Evolutionary conservation across 208 protist genomes (phyloP).

Genomic region (Leishmania lainsoni): DNA sequence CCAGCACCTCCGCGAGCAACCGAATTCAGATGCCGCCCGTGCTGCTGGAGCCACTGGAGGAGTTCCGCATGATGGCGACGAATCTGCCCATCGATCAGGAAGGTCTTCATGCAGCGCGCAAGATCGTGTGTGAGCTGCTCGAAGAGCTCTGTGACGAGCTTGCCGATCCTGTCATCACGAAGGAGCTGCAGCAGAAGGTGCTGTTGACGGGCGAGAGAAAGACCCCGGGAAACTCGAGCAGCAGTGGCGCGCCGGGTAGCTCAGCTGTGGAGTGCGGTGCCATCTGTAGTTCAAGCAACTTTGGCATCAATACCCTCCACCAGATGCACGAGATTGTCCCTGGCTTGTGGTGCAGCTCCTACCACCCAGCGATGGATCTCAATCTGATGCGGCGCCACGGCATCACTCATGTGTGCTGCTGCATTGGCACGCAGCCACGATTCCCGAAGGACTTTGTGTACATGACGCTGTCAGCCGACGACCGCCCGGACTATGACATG

Average conservation of each 20-base stretch:
- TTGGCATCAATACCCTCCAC: constrained; percentile 13
- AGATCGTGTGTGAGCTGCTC: constrained; percentile 22
- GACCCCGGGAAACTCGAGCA: neutral
- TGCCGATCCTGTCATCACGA: constrained; percentile 7
- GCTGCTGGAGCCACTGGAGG: constrained; percentile 42
- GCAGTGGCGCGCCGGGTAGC: neutral
- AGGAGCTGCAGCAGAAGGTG: constrained; percentile 19
- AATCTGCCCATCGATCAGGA: constrained; percentile 47
- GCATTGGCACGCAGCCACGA: constrained; percentile 50
- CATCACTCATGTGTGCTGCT: constrained; percentile 81
- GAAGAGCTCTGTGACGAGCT: constrained; percentile 17
- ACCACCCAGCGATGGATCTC: constrained; percentile 56
- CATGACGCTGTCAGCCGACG: constrained; percentile 48
- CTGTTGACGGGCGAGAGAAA: constrained; percentile 4
- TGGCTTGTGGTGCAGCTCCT: constrained; percentile 82
- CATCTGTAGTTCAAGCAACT: neutral
- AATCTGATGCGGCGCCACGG: constrained; percentile 38
- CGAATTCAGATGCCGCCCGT: constrained; percentile 30
- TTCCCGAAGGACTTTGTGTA: constrained; percentile 75
- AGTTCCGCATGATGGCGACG: constrained; percentile 64
- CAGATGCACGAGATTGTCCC: constrained; percentile 82
- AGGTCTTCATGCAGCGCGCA: constrained; percentile 20
- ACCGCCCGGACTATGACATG: constrained; percentile 57
- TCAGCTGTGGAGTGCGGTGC: neutral
- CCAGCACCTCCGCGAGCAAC: constrained; percentile 23